Conservation (phyloP, 345 rosid species). For the Durio zibethinus region DNA sequence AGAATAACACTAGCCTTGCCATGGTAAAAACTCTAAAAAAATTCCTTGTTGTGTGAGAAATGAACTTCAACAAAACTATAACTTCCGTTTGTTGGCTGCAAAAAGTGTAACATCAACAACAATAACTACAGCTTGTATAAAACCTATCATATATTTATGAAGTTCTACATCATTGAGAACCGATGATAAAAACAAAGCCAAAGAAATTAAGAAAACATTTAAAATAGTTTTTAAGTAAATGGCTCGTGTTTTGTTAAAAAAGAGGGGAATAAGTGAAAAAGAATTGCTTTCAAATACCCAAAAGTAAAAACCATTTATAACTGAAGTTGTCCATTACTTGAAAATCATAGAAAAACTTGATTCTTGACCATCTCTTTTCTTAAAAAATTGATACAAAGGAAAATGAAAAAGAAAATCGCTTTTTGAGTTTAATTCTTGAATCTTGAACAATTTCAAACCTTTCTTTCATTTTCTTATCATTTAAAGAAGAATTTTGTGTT, state of each 20-base stretch:
- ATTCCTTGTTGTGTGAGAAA: conserved; percentile 68
- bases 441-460: neutral
- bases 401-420: neutral
- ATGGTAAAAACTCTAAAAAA: conserved; percentile 75
- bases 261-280: too few species aligned
- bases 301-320: neutral
- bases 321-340: too few species aligned
- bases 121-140: neutral
- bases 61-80: conserved; percentile 74
- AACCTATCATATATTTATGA: too few species aligned
- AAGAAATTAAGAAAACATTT: too few species aligned
- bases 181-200: too few species aligned
- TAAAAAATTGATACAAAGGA: neutral
- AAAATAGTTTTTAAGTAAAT: too few species aligned
- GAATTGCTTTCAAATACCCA: neutral
- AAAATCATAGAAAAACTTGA: neutral
- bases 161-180: too few species aligned
- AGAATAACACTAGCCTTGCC: conserved; percentile 71
- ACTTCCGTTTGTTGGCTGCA: conserved; percentile 83
- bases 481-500: neutral
- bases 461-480: neutral
- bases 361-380: neutral
- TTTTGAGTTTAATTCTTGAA: neutral
- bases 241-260: too few species aligned
- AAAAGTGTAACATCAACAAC: conserved; percentile 19